Evolutionary conservation across 2,329 filamentous ascomycete species (phyloP).

Genomic region (Diaporthe ampelina): DNA sequence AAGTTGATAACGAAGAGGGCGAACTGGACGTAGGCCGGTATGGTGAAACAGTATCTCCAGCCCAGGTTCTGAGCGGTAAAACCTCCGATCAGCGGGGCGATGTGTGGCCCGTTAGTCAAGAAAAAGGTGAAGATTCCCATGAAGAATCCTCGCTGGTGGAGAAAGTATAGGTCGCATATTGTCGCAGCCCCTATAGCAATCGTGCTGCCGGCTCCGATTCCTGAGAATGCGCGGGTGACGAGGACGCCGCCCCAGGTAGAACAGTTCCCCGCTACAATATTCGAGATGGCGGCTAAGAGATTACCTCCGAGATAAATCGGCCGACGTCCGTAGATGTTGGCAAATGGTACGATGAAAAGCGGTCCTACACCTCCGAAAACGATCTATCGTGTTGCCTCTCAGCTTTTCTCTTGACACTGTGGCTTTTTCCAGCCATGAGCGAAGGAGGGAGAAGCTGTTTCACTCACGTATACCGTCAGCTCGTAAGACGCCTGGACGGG

Average conservation of each 20-base stretch:
- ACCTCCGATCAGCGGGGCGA: constrained; percentile 47
- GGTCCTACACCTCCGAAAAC: constrained; percentile 52
- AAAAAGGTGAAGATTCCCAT: constrained; percentile 46
- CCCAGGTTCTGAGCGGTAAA: constrained; percentile 47
- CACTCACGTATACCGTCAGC: constrained; percentile 45
- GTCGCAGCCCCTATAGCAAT: constrained; percentile 44
- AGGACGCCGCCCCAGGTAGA: constrained; percentile 43
- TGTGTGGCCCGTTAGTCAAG: constrained; percentile 44
- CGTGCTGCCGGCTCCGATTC: constrained; percentile 42
- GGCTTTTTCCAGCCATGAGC: too few species aligned
- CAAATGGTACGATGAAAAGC: constrained; percentile 46
- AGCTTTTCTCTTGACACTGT: not conserved
- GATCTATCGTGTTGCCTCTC: constrained; percentile 43
- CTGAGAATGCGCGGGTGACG: constrained; percentile 44
- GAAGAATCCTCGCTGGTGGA: constrained; percentile 46
- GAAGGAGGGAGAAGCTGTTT: not conserved
- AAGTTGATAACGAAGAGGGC: constrained; percentile 44
- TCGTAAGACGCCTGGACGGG: constrained; percentile 50
- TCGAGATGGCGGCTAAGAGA: constrained; percentile 49
- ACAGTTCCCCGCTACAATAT: constrained; percentile 47
- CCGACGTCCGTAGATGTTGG: constrained; percentile 52
- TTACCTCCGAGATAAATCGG: constrained; percentile 50
- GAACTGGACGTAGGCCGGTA: constrained; percentile 47
- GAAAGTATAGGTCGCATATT: constrained; percentile 45
- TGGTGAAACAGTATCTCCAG: constrained; percentile 47